Base-by-base conservation (phyloP, 352 stramenopile species). In the Phytophthora aleatoria region DNA sequence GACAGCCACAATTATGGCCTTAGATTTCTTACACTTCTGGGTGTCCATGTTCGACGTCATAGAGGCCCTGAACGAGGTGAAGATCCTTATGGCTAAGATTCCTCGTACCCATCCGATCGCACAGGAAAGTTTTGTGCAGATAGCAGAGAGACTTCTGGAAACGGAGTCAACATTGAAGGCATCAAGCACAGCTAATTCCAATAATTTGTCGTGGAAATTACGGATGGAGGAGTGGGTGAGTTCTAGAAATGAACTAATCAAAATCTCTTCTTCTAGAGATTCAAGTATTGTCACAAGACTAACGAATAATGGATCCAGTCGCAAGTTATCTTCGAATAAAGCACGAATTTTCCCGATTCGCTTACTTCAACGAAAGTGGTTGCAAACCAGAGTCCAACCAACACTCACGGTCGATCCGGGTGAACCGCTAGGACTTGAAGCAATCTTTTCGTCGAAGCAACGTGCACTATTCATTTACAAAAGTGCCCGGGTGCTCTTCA, bases 401-500 rank as follows among this genome's bases (percentile, higher is more conserved):
- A 56, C 24, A 26, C 9, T 43, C 10, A 8, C 16, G 8, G 36
- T 42, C 3, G 15, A 41, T 24, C 20, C 53, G 11, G 27, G 5
- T 5, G 33, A 5, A 28, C 10, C 27, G 0, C 15, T 72, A 16
- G 38, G 48, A 27, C 51, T 69, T 1, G 59, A 73, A n/a, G 13
- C 42, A 1, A 60, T 72, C 8, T 72, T 64, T 24, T 64, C 60
- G 4, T 35, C 12, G 4, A 24, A 61, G 12, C 63, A 76, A 38
- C 58, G 58, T 9, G 55, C 54, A 10, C 33, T 61, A 5, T 73
- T 75, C 16, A 64, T 81, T 16, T 58, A 63, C 5, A 58, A 67
- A 47, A 77, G 62, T 11, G 53, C 70, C 7, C 64, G 59, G 13
- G 67, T 79, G 12, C 66, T 81, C 7, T 71, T 78, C 26, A 72